Evolutionary conservation across 2,329 filamentous ascomycete genomes (phyloP), one percentile per base, ranked within the genome.

Genomic region (Sporothrix inflata): DNA sequence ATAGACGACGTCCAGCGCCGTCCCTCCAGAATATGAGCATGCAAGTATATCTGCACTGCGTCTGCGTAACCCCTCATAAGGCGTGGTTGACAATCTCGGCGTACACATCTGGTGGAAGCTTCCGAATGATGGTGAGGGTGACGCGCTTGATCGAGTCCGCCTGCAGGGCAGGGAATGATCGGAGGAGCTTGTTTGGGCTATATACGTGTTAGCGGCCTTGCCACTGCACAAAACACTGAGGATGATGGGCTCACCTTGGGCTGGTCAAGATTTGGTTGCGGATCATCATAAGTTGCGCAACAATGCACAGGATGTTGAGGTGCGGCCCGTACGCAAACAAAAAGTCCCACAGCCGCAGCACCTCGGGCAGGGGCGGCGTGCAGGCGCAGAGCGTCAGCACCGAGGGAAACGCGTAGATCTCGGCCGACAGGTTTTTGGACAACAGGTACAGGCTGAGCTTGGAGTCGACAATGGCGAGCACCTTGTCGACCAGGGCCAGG

Each of bases 401-500:
- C 1, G 93, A 97, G 1, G 96, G 94, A 78, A 99, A 99, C 2
- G 95, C 96, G 80, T 98, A 99, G 71, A 99, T 92, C 83, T 97
- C 93, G 2, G 96, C 96, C 74, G 94, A 91, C 81, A 99, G 89
- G 14, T 92, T 92, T 81, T 97, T 97, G 71, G 90, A 90, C 73
- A 93, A 91, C 40, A 99, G 87, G 80, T 97, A 94, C 34, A 90
- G 84, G 78, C 92, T 94, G 61, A 99, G 86, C 80, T 94, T 96
- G 1, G 93, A 90, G 79, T 98, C 96, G 65, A 98, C 94, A 72
- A 97, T 94, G 73, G 94, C 91, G 30, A 99, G 84, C 68, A 97
- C 94, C 78, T 93, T 93, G 81, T 99, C 96, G 27, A 99, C 94
- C 11, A 99, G 86, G 30, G 92, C 92, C 14, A 99, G 87, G 0